Conservation (phyloP, 2,329 filamentous ascomycete genomes). For the Verticillium isaacii region DNA sequence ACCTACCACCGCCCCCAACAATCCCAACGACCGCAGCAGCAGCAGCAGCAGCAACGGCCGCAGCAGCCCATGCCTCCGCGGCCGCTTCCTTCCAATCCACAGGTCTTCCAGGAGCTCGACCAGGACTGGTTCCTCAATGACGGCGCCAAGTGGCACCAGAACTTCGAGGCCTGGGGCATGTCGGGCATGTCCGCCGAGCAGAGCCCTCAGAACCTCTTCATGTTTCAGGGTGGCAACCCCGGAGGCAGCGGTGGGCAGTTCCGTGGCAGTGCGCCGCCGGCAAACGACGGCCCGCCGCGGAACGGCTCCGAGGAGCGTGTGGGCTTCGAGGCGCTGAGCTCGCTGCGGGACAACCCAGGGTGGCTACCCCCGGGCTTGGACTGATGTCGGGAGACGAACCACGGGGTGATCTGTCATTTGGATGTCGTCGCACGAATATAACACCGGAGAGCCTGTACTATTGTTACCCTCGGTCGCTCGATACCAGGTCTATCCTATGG, state of each 20-base stretch:
- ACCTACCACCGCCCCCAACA: slow-evolving; percentile 18
- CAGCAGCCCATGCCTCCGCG: background rate
- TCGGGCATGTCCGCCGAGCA: slow-evolving; percentile 21
- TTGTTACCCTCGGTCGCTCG: no score
- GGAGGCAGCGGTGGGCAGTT: background rate
- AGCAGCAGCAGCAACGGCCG: slow-evolving; percentile 8
- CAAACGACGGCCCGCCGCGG: background rate
- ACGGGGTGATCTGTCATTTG: background rate
- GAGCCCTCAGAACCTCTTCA: slow-evolving; percentile 10
- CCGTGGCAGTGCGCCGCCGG: background rate
- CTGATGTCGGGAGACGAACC: background rate
- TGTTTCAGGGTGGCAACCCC: slow-evolving; percentile 8
- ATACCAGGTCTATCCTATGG: no score
- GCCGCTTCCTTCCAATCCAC: slow-evolving; percentile 15
- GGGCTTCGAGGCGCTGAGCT: slow-evolving; percentile 1
- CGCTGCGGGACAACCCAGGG: slow-evolving; percentile 1
- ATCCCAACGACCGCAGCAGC: slow-evolving; percentile 13
- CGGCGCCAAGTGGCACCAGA: slow-evolving; percentile 52
- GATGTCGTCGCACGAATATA: no score
- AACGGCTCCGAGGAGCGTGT: background rate
- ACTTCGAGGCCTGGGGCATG: slow-evolving; percentile 47
- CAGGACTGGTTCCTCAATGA: slow-evolving; percentile 56
- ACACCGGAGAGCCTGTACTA: background rate
- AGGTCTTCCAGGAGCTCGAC: slow-evolving; percentile 36
- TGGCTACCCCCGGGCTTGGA: slow-evolving; percentile 3